A percentile compares a stretch with the other conserved stretches of the same genome.
These are phyloP conservation scores for Pholiota adiposa DNA, from an alignment of 1,284 basidiomycete species.

Conservation along the genomic window DNA sequence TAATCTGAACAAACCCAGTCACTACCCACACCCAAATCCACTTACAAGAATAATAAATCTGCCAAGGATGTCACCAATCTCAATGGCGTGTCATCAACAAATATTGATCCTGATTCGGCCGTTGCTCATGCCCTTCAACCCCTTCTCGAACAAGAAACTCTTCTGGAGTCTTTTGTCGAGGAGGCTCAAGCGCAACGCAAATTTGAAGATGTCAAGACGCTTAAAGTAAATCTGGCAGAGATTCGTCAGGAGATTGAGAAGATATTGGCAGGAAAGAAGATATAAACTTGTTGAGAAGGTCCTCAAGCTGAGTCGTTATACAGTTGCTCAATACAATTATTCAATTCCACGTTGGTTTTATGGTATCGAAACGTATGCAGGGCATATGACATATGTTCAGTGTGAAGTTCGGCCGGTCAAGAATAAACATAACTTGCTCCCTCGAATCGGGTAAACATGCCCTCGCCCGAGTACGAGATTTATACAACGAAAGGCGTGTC, in stretches of 20 bases:
- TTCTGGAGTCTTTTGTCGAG: constrained; percentile 82
- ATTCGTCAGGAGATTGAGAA: constrained; percentile 81
- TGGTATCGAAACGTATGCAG: background rate
- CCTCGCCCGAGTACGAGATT: background rate
- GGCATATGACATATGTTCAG: background rate
- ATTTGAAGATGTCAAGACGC: constrained; percentile 86
- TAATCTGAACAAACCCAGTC: constrained; percentile 25
- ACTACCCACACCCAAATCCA: constrained; percentile 26
- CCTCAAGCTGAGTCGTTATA: constrained; percentile 2
- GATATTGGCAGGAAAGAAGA: constrained; percentile 47
- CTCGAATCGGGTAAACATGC: background rate
- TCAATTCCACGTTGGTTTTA: background rate
- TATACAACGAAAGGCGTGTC: background rate
- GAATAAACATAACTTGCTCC: background rate
- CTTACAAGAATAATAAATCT: constrained; percentile 14
- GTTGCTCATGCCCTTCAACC: constrained; percentile 79
- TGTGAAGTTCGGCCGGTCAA: background rate
- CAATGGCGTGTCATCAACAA: constrained; percentile 23
- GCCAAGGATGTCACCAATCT: constrained; percentile 46
- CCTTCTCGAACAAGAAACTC: constrained; percentile 87
- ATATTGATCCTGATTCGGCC: constrained; percentile 66
- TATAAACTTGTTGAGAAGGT: constrained; percentile 3
- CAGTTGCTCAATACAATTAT: constrained; percentile 1
- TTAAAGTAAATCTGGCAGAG: constrained; percentile 77
- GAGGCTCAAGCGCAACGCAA: constrained; percentile 86